phyloP scores from a whole-genome alignment of 1,284 basidiomycete species.

The Exobasidium cylindrosporum region DNA sequence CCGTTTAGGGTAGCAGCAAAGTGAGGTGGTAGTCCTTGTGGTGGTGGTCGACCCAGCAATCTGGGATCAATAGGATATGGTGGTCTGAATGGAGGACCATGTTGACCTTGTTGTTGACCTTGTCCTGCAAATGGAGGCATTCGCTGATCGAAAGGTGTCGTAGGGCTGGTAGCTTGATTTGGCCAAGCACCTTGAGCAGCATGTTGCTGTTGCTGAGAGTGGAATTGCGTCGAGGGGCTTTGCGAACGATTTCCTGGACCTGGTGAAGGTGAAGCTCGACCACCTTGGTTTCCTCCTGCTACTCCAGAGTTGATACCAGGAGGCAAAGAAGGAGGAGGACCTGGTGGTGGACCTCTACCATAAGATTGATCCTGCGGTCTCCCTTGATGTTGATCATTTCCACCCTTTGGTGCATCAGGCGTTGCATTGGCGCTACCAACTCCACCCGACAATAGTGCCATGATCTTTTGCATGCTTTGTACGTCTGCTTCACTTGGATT shows the following conservation, averaged over 20 bases:
- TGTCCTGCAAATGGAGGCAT: not conserved
- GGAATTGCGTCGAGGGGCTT: not conserved
- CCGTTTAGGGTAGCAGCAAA: slow-evolving; percentile 28
- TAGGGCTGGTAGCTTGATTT: not conserved
- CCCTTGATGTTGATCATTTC: slow-evolving; percentile 2
- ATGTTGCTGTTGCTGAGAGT: not conserved
- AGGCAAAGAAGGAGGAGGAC: not conserved
- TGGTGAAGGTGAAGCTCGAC: not conserved
- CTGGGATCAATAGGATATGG: slow-evolving; percentile 36
- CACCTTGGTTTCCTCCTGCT: not conserved
- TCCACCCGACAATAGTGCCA: slow-evolving; percentile 48
- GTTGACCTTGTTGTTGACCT: slow-evolving; percentile 7
- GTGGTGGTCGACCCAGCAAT: slow-evolving; percentile 30
- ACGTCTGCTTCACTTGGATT: slow-evolving; percentile 43
- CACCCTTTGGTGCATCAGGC: slow-evolving; percentile 14
- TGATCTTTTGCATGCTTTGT: slow-evolving; percentile 53
- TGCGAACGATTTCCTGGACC: not conserved
- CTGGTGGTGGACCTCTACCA: not conserved
- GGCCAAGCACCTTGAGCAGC: not conserved
- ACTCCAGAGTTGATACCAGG: not conserved
- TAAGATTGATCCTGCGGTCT: slow-evolving; percentile 6
- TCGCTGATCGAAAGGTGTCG: too few relatives aligned
- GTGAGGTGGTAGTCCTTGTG: slow-evolving; percentile 38
- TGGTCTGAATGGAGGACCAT: slow-evolving; percentile 20
- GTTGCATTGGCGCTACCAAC: slow-evolving; percentile 9